These are phyloP conservation scores for Thalassiosira mediterranea DNA, from an alignment of 352 stramenopile species.

Conservation along the genomic window DNA sequence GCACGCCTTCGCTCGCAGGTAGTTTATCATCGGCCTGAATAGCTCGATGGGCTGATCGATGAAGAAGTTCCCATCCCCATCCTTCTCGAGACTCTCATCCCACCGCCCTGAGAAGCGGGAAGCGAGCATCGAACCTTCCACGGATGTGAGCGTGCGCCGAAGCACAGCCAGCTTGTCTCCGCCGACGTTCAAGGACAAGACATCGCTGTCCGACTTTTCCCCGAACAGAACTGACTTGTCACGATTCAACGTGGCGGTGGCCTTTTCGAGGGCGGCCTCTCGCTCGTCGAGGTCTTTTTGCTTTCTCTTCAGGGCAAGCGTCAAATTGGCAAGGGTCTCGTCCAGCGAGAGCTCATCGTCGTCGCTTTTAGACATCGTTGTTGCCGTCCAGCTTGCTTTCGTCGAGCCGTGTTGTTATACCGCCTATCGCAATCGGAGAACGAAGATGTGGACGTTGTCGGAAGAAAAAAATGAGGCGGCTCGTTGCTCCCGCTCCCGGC, in stretches of 20 bases:
- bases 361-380: not conserved
- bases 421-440: too few species aligned
- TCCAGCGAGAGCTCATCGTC: slow-evolving; percentile 16
- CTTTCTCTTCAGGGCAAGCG: slow-evolving; percentile 29
- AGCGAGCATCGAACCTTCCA: slow-evolving; percentile 64
- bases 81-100: slow-evolving; percentile 68
- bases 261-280: slow-evolving; percentile 25
- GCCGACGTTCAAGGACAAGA: slow-evolving; percentile 73
- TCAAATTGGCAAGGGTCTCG: slow-evolving; percentile 40
- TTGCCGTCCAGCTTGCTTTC: too few species aligned
- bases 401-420: too few species aligned
- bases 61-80: slow-evolving; percentile 72
- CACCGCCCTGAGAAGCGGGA: slow-evolving; percentile 65
- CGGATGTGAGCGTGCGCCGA: slow-evolving; percentile 60
- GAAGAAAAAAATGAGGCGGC: too few species aligned
- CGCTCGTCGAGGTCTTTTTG: slow-evolving; percentile 29
- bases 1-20: slow-evolving; percentile 48
- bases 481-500: too few species aligned
- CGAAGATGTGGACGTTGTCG: too few species aligned
- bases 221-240: slow-evolving; percentile 22
- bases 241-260: slow-evolving; percentile 8
- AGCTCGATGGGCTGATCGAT: slow-evolving; percentile 65
- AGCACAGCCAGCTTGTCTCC: slow-evolving; percentile 56
- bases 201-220: slow-evolving; percentile 41
- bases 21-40: slow-evolving; percentile 66